phyloP scores from a whole-genome alignment of 805 yeast species.

The Cyberlindnera americana region DNA sequence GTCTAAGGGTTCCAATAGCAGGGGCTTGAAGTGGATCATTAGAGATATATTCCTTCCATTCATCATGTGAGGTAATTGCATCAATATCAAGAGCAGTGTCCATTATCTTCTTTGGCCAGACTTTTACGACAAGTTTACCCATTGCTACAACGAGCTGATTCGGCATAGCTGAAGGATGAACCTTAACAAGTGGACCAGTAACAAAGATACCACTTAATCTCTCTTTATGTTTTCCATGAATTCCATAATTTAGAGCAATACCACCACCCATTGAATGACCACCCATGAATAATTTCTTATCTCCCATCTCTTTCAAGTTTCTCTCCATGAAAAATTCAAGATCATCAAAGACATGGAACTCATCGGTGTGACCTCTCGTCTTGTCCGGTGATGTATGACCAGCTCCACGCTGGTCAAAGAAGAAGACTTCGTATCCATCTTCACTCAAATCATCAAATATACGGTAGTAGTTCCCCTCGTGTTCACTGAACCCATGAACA shows the following conservation, averaged over 20 bases:
- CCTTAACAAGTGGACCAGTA: constrained; percentile 56
- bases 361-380: constrained; percentile 53
- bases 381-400: constrained; percentile 60
- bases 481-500: constrained; percentile 74
- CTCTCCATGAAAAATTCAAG: constrained; percentile 52
- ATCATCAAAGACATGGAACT: constrained; percentile 52
- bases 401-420: constrained; percentile 75
- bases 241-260: constrained; percentile 57
- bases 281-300: constrained; percentile 45
- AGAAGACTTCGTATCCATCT: constrained; percentile 60
- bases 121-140: constrained; percentile 38
- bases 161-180: constrained; percentile 62
- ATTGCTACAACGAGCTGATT: constrained; percentile 37
- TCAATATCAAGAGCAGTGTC: constrained; percentile 54
- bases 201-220: constrained; percentile 44
- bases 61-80: constrained; percentile 48
- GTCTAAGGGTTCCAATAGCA: constrained; percentile 49
- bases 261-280: constrained; percentile 89
- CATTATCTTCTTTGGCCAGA: constrained; percentile 47
- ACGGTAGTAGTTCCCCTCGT: constrained; percentile 44
- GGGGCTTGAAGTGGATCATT: constrained; percentile 43
- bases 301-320: constrained; percentile 35
- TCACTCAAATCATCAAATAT: constrained; percentile 49
- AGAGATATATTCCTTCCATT: constrained; percentile 43
- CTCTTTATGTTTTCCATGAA: constrained; percentile 47